These are phyloP conservation scores for Peronospora tabacina DNA, from an alignment of 352 stramenopile genomes.

Conservation along the genomic window DNA sequence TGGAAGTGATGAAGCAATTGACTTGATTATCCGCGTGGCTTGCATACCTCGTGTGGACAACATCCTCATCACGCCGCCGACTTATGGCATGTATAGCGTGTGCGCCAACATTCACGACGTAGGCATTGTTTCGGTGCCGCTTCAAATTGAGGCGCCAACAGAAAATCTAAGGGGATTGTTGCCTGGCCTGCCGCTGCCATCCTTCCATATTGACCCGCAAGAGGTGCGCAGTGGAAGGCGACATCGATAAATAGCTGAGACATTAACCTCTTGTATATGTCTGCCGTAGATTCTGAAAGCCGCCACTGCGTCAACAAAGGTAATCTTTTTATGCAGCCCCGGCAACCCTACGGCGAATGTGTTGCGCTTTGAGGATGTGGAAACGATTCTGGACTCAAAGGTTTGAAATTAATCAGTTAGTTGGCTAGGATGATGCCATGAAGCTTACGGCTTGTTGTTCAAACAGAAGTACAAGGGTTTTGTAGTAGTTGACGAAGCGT, in stretches of 20 bases:
- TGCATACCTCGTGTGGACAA: conserved; percentile 89
- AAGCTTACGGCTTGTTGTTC: background rate
- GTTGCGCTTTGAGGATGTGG: conserved; percentile 86
- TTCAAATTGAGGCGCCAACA: conserved; percentile 60
- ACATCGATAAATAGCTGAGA: background rate
- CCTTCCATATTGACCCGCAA: conserved; percentile 76
- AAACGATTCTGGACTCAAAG: conserved; percentile 79
- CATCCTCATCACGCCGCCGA: conserved; percentile 95
- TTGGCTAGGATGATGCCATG: background rate
- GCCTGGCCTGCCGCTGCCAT: conserved; percentile 40
- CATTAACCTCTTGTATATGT: background rate
- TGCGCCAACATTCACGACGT: conserved; percentile 98
- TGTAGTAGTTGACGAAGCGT: conserved; percentile 98
- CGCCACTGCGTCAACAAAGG: conserved; percentile 88
- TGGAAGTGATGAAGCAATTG: conserved; percentile 97
- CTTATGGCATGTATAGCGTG: conserved; percentile 99
- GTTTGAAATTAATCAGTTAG: conserved; percentile 23
- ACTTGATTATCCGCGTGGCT: conserved; percentile 96
- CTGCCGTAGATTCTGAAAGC: conserved; percentile 75
- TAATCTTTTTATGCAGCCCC: conserved; percentile 96
- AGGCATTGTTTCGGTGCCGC: conserved; percentile 86
- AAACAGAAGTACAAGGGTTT: conserved; percentile 83
- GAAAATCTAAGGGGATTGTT: conserved; percentile 66
- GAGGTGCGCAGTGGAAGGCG: conserved; percentile 30
- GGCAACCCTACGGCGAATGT: conserved; percentile 96